phyloP scores from a whole-genome alignment of 495 filamentous ascomycete species.

The Rhypophila decipiens region DNA sequence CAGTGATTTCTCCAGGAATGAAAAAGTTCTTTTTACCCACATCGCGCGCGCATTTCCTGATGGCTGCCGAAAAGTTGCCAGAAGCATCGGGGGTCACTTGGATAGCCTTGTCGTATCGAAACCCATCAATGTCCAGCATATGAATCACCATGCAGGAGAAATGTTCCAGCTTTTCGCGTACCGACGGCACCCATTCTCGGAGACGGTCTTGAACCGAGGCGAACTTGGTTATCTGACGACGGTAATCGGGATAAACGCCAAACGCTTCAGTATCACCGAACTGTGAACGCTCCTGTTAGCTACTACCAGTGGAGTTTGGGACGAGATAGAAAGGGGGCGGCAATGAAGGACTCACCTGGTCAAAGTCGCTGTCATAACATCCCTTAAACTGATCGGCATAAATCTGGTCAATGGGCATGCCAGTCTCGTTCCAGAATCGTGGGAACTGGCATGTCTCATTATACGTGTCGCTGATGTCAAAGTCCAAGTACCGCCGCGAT shows the following conservation, averaged over 20 bases:
- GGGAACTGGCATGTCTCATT: constrained; percentile 57
- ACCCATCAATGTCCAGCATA: constrained; percentile 62
- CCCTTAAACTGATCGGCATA: constrained; percentile 43
- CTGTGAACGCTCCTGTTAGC: constrained; percentile 1
- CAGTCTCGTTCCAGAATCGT: constrained; percentile 61
- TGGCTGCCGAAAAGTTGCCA: constrained; percentile 47
- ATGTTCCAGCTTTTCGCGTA: constrained; percentile 50
- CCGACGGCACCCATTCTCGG: constrained; percentile 62
- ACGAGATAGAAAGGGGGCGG: background rate
- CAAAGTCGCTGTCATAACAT: constrained; percentile 63
- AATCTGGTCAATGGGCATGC: constrained; percentile 34
- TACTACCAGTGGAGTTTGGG: background rate
- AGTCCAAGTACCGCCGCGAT: constrained; percentile 56
- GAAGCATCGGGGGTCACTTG: constrained; percentile 58
- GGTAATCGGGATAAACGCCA: constrained; percentile 61
- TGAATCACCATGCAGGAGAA: constrained; percentile 64
- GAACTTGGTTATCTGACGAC: constrained; percentile 61
- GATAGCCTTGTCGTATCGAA: constrained; percentile 61
- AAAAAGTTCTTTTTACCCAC: constrained; percentile 61
- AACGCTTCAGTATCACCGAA: constrained; percentile 64
- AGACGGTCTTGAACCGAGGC: constrained; percentile 68
- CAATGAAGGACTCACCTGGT: constrained; percentile 31
- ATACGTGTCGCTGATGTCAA: constrained; percentile 47
- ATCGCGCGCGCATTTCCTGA: constrained; percentile 49
- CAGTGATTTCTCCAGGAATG: constrained; percentile 58